Percentiles rank a stretch among this genome's conserved stretches.
phyloP scores from a whole-genome alignment of 805 yeast genomes.

The Schwanniomyces vanrijiae region DNA sequence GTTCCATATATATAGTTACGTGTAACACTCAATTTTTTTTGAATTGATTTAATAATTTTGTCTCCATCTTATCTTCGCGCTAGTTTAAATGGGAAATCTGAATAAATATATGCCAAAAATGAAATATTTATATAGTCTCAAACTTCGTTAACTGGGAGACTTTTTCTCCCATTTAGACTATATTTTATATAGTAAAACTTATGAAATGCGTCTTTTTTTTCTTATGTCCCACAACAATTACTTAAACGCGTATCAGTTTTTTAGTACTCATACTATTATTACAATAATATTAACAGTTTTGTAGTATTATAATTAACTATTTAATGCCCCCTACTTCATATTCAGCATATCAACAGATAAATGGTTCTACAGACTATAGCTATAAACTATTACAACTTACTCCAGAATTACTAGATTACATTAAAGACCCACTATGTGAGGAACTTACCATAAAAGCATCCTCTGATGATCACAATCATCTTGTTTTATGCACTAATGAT shows the following conservation, averaged over 20 bases:
- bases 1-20: no score
- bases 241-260: not conserved
- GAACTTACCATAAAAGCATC: conserved; percentile 39
- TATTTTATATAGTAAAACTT: no score
- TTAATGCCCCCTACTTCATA: not conserved
- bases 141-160: not conserved
- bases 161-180: not conserved
- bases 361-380: conserved; percentile 14
- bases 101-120: not conserved
- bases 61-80: not conserved
- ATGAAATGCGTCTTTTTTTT: not conserved
- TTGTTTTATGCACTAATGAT: conserved; percentile 60
- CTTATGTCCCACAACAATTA: not conserved
- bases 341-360: conserved; percentile 14
- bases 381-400: conserved; percentile 55
- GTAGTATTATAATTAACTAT: not conserved
- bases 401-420: conserved; percentile 43
- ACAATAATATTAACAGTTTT: no score
- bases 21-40: not conserved
- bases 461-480: conserved; percentile 26
- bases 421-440: conserved; percentile 22
- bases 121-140: no score
- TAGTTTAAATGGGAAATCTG: not conserved
- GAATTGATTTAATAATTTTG: not conserved
- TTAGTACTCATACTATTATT: no score